Evolutionary conservation across 805 yeast genomes (phyloP).

Genomic region (Monosporozyma aerobia): DNA sequence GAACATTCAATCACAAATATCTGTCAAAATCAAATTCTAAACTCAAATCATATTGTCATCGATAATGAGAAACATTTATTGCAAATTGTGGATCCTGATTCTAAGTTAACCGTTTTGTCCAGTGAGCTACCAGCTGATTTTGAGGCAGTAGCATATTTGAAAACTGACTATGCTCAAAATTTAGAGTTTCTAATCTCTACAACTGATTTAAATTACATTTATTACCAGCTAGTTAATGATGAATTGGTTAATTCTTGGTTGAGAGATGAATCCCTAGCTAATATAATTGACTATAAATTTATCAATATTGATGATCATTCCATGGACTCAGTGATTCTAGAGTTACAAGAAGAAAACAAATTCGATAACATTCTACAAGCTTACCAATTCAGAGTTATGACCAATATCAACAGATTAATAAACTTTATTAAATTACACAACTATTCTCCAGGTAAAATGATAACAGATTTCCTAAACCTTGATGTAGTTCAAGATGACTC

Average conservation of each 20-base stretch:
- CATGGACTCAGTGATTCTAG: slow-evolving; percentile 10
- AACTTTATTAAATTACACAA: slow-evolving; percentile 10
- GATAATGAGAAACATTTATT: slow-evolving; percentile 5
- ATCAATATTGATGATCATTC: slow-evolving; percentile 15
- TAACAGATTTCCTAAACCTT: slow-evolving; percentile 12
- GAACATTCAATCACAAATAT: background rate
- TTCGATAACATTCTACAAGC: slow-evolving; percentile 13
- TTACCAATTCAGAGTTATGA: slow-evolving; percentile 22
- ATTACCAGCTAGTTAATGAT: slow-evolving; percentile 18
- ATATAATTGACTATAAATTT: slow-evolving; percentile 29
- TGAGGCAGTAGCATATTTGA: slow-evolving; percentile 11
- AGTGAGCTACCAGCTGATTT: slow-evolving; percentile 13
- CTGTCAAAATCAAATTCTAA: background rate
- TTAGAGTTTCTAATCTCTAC: slow-evolving; percentile 11
- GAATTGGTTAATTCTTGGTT: slow-evolving; percentile 28
- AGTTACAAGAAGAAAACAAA: slow-evolving; percentile 14
- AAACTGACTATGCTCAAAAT: slow-evolving; percentile 8
- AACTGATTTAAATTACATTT: slow-evolving; percentile 9
- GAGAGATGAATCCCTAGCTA: slow-evolving; percentile 36
- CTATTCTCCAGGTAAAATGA: slow-evolving; percentile 16
- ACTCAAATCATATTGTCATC: slow-evolving; percentile 4
- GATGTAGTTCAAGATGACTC: slow-evolving; percentile 6
- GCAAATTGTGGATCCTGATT: slow-evolving; percentile 14
- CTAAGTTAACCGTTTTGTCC: slow-evolving; percentile 10
- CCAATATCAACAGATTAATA: slow-evolving; percentile 15